Conservation (phyloP, 2,329 filamentous ascomycete species). For the Pyrenophora graminea region DNA sequence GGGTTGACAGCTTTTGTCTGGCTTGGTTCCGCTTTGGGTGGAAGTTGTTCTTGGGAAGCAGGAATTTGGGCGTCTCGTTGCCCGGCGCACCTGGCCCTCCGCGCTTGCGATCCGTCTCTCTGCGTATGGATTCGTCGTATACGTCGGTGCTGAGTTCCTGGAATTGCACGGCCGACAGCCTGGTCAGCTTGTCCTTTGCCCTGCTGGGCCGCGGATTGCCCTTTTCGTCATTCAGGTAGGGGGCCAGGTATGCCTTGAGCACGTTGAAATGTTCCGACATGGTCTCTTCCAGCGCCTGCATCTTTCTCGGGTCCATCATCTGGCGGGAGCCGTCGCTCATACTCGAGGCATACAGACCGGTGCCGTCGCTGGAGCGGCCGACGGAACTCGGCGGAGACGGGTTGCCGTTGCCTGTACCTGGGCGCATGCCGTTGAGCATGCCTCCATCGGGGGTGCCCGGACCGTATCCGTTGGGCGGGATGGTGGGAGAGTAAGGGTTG, state of each 20-base stretch:
- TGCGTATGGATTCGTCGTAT: constrained; percentile 88
- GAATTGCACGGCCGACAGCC: constrained; percentile 89
- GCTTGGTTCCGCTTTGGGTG: constrained; percentile 98
- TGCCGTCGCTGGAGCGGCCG: constrained; percentile 81
- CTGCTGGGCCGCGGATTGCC: constrained; percentile 78
- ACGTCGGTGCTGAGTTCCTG: constrained; percentile 98
- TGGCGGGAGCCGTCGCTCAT: constrained; percentile 56
- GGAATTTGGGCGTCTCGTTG: constrained; percentile 59
- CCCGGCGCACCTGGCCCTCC: constrained; percentile 55
- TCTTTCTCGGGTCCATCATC: constrained; percentile 61
- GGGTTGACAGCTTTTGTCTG: constrained; percentile 89
- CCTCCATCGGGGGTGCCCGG: constrained; percentile 45
- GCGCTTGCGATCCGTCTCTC: constrained; percentile 66
- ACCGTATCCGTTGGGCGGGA: constrained; percentile 42
- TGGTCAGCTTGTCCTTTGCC: constrained; percentile 90
- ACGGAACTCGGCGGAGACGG: constrained; percentile 89
- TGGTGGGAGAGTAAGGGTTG: constrained; percentile 45
- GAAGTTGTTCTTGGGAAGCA: constrained; percentile 85
- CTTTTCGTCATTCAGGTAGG: constrained; percentile 73
- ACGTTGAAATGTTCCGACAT: constrained; percentile 81
- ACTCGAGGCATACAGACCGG: constrained; percentile 62
- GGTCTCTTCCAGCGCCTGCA: constrained; percentile 66
- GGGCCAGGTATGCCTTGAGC: constrained; percentile 74
- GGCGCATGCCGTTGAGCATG: constrained; percentile 60
- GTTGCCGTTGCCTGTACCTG: constrained; percentile 51